Percentiles rank a stretch among this genome's conserved stretches.
Evolutionary conservation across 192 early-diverging fungal species (phyloP).

Genomic region (Podila epigama): DNA sequence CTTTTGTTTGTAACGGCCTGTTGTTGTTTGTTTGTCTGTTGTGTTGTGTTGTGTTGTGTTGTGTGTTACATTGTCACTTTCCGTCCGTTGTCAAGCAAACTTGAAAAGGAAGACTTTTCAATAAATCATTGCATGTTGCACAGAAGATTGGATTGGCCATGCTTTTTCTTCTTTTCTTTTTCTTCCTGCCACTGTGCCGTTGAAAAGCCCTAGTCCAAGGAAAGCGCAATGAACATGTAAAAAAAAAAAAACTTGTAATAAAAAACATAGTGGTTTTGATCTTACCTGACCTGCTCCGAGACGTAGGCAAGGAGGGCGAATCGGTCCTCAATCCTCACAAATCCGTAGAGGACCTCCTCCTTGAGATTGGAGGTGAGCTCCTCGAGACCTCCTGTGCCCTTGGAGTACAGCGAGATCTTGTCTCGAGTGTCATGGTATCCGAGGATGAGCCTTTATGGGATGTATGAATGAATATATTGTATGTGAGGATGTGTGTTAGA

Average conservation of each 20-base stretch:
- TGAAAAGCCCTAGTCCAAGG: no score
- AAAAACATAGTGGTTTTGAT: background rate
- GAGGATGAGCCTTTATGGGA: constrained; percentile 59
- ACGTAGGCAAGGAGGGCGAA: constrained; percentile 66
- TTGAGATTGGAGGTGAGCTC: constrained; percentile 61
- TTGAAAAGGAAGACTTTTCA: no score
- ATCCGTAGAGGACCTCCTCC: constrained; percentile 67
- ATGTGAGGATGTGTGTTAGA: background rate
- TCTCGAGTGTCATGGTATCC: constrained; percentile 71
- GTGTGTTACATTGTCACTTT: no score
- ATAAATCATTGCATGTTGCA: no score
- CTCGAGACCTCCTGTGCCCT: constrained; percentile 59
- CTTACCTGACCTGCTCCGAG: constrained; percentile 68
- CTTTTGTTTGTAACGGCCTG: no score
- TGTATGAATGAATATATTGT: background rate
- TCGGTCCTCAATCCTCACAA: constrained; percentile 64
- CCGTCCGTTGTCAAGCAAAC: no score
- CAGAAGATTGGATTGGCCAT: background rate
- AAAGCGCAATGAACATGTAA: background rate
- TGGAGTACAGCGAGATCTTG: constrained; percentile 66
- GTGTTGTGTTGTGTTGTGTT: no score
- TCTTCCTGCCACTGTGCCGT: background rate
- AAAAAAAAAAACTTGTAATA: background rate
- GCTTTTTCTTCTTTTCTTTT: background rate
- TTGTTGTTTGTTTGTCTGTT: no score